These are phyloP conservation scores for Pulveroboletus sp. DNA, from an alignment of 768 basidiomycete species.

Conservation along the genomic window DNA sequence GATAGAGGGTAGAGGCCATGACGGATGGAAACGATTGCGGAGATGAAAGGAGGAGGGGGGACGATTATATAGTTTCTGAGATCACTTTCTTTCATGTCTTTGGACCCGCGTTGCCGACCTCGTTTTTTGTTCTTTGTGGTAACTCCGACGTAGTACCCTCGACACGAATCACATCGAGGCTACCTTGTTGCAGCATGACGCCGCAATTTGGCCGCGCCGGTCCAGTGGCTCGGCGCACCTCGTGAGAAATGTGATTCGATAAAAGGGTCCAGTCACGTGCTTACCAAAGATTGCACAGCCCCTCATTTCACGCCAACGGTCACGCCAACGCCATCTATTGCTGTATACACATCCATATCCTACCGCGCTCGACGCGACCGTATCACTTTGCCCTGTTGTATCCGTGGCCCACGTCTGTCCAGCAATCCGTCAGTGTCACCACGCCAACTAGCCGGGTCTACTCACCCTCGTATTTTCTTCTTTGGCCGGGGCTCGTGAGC, in stretches of 20 bases:
- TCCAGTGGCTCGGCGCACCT: conserved; percentile 17
- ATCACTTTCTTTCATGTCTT: conserved; percentile 39
- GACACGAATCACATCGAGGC: conserved; percentile 36
- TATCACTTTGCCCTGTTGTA: conserved; percentile 73
- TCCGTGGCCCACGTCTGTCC: conserved; percentile 66
- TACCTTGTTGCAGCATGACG: conserved; percentile 29
- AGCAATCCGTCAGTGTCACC: background rate
- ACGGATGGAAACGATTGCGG: conserved; percentile 11
- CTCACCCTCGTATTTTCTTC: conserved; percentile 80
- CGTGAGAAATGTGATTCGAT: conserved; percentile 32
- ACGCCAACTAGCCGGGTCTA: conserved; percentile 4
- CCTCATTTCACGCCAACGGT: conserved; percentile 12
- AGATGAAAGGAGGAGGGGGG: conserved; percentile 15
- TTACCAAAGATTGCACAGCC: conserved; percentile 21
- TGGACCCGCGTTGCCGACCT: conserved; percentile 38
- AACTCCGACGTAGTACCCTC: conserved; percentile 37
- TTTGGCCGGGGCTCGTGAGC: conserved; percentile 65
- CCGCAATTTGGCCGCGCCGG: conserved; percentile 12
- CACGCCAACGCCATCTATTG: conserved; percentile 13
- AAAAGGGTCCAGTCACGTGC: conserved; percentile 24
- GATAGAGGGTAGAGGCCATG: conserved; percentile 33
- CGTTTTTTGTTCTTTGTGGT: conserved; percentile 40
- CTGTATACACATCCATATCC: conserved; percentile 10
- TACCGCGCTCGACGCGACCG: conserved; percentile 53
- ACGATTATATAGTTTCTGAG: conserved; percentile 29